phyloP scores from a whole-genome alignment of 768 basidiomycete species.

The Pleurotus cornucopiae region DNA sequence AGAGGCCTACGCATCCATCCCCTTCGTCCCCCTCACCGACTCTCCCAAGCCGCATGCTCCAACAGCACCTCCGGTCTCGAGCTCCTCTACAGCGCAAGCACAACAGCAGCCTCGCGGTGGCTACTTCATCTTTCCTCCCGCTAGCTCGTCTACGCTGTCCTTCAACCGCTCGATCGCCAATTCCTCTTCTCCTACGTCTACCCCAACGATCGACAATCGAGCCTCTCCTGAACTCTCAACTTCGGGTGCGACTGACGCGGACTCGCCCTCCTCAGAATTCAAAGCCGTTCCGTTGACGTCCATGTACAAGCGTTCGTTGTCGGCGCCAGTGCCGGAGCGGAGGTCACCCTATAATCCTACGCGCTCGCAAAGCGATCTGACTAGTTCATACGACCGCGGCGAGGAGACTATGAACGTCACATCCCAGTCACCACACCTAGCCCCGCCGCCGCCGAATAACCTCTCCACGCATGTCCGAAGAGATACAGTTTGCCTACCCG shows the following conservation, averaged over 20 bases:
- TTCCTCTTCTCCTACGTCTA: not conserved
- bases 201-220: not conserved
- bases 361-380: not conserved
- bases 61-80: not conserved
- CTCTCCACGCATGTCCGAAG: conserved; percentile 18
- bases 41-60: not conserved
- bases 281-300: conserved; percentile 47
- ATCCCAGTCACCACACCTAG: conserved; percentile 13
- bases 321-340: conserved; percentile 37
- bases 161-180: not conserved
- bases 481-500: conserved; percentile 26
- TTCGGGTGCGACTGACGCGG: too few relatives aligned
- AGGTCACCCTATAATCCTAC: not conserved
- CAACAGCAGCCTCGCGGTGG: too few relatives aligned
- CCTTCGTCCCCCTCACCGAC: conserved; percentile 20
- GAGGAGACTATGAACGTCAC: not conserved
- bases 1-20: conserved; percentile 7
- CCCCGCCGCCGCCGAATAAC: conserved; percentile 12
- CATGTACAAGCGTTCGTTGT: conserved; percentile 64
- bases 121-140: not conserved
- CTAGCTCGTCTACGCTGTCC: not conserved
- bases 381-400: not conserved
- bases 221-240: not conserved
- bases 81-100: not conserved
- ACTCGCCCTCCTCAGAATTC: not conserved